A percentile compares a stretch with the other conserved stretches of the same genome.
Conservation (phyloP, 768 basidiomycete species). For the Tylopilus subfusipes region DNA sequence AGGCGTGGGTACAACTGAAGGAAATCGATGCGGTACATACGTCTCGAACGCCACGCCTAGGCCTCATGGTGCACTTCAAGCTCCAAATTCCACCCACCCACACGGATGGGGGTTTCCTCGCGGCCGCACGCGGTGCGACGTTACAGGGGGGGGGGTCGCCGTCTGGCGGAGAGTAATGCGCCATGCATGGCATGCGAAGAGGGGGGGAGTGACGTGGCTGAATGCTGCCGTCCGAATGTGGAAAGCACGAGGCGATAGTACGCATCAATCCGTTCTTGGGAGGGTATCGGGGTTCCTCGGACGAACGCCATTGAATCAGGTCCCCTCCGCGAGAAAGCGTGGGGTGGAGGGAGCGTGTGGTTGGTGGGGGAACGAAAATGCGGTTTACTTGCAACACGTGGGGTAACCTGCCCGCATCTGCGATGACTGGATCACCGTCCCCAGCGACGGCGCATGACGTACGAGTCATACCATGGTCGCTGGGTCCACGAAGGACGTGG, state of each 20-base stretch:
- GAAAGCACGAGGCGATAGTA: conserved; percentile 17
- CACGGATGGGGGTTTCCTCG: background rate
- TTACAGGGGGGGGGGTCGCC: background rate
- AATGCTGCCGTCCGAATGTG: conserved; percentile 1
- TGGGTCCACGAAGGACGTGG: background rate
- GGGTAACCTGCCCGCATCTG: background rate
- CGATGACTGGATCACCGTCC: background rate
- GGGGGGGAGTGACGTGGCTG: conserved; percentile 3
- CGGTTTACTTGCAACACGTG: conserved; percentile 9
- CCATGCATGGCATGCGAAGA: background rate
- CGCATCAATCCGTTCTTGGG: conserved; percentile 4
- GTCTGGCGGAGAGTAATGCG: background rate
- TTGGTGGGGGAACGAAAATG: background rate
- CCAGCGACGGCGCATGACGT: background rate
- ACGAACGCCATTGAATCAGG: background rate
- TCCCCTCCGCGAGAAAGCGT: background rate
- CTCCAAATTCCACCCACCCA: background rate
- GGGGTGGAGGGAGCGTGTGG: background rate
- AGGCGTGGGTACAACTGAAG: background rate
- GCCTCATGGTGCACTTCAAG: conserved; percentile 1
- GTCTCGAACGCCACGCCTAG: background rate
- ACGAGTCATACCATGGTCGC: conserved; percentile 1
- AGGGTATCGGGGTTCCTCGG: conserved; percentile 16
- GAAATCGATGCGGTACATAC: background rate
- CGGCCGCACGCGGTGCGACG: background rate